Percentiles rank a stretch among this genome's conserved stretches.
These are phyloP conservation scores for Coix lacrymajobi DNA, from an alignment of 176 grass and related monocot genomes.

Conservation along the genomic window DNA sequence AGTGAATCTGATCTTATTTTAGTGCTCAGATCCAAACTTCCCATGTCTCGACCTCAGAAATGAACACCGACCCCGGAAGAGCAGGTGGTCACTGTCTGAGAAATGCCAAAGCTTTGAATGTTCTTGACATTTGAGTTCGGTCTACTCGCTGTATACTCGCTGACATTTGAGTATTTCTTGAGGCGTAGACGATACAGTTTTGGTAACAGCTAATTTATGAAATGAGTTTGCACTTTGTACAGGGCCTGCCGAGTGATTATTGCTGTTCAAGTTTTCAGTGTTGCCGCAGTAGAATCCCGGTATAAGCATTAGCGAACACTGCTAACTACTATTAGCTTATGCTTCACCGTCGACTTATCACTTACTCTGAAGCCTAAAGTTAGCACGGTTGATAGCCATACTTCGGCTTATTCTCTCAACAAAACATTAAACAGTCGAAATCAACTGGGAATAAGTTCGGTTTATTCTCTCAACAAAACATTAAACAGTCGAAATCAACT, in stretches of 20 bases:
- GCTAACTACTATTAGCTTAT: background rate
- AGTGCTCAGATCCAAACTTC: conserved; percentile 32
- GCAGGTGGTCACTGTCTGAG: background rate
- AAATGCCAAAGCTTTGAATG: conserved; percentile 21
- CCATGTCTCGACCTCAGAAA: conserved; percentile 2
- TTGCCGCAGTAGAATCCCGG: background rate
- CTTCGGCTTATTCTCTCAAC: too few species aligned
- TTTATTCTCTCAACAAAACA: too few species aligned
- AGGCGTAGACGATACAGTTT: background rate
- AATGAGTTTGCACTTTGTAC: background rate
- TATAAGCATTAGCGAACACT: background rate
- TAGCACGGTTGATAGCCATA: background rate
- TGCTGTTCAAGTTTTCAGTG: background rate
- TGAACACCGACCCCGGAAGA: conserved; percentile 1
- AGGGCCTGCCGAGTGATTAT: background rate
- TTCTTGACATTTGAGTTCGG: conserved; percentile 16
- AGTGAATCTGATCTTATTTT: conserved; percentile 25
- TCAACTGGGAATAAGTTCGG: too few species aligned
- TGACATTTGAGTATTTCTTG: background rate
- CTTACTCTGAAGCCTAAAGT: background rate
- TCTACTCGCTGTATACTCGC: background rate
- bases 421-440: too few species aligned
- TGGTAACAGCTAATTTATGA: background rate
- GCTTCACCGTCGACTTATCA: background rate
- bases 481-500: too few species aligned